Base-by-base conservation (phyloP, 75 land plant species). In the Sequoia sempervirens region DNA sequence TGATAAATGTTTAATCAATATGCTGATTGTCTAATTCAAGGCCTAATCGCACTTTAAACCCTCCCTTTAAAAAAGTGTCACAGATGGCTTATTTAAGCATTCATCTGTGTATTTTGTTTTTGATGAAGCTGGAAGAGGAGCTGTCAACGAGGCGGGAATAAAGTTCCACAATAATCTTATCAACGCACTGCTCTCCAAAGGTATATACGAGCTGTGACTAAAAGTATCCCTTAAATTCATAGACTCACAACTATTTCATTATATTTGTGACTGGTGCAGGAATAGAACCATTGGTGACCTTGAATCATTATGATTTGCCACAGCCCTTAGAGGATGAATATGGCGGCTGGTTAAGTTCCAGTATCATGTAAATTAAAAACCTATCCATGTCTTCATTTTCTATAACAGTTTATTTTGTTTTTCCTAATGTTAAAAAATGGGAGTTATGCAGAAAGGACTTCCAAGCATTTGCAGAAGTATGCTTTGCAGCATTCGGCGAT, bases 321-420 rank as follows among this genome's bases (percentile, higher is more conserved):
- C 91, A 94, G 79, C 89, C 85, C 40, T 86, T 92, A 4, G 88
- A 94, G 37, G 90, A 92, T 5, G 82, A 80, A 81, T 90, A 85
- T 73, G 95, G 92, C 56, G 89, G 89, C 2, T 93, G 92, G 92
- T 87, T 93, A 9, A 88, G 79, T 75, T 85, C 94, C 17, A 79
- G 87, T 5, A 88, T 88, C 17, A 88, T 91, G 94, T 93, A 88
- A 75, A 81, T 43, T 30, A 1, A 26, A 30, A 30, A 18, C 7
- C 66, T 45, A 2, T 80, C 20, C 9, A 3, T 80, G 18, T 18
- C 3, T 61, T 56, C 20, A 56, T 56, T 20, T 56, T 20, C 5
- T 17, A 20, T 18, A 56, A 56, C 6, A 56, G 26, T 61, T 23
- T 0, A 5, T 6, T 61, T 4, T 20, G 1, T 23, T 20, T 23